phyloP scores from a whole-genome alignment of 2,329 filamentous ascomycete genomes.

The Chlorencoelia australis region DNA sequence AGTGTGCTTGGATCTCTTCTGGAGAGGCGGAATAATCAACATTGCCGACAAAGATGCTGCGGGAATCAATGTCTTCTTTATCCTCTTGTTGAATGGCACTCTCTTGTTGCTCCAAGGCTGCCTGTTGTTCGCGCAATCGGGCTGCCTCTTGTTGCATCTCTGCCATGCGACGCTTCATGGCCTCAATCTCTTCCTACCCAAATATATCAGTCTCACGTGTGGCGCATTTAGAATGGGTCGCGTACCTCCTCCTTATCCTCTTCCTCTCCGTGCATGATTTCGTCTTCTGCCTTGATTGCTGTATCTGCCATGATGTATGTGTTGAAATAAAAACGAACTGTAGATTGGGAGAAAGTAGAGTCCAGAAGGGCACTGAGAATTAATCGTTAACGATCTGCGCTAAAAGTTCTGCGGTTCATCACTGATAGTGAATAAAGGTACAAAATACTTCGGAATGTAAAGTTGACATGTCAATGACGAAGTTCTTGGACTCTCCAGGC shows the following conservation, averaged over 20 bases:
- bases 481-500: too few species aligned
- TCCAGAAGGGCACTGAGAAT: too few species aligned
- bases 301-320: conserved; percentile 20
- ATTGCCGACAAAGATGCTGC: conserved; percentile 97
- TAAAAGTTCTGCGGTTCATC: too few species aligned
- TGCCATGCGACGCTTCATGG: conserved; percentile 77
- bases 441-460: too few species aligned
- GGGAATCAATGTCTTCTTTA: conserved; percentile 89
- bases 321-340: background rate
- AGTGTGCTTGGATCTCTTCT: conserved; percentile 96
- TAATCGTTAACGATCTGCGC: too few species aligned
- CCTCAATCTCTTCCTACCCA: conserved; percentile 63
- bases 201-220: too few species aligned
- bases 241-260: conserved; percentile 27
- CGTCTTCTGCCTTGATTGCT: conserved; percentile 20
- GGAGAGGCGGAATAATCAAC: conserved; percentile 96
- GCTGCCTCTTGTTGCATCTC: conserved; percentile 88
- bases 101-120: conserved; percentile 74
- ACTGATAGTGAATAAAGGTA: too few species aligned
- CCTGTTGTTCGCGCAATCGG: conserved; percentile 81
- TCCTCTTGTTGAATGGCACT: conserved; percentile 76
- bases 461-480: too few species aligned
- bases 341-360: background rate
- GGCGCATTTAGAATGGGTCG: background rate
- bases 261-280: conserved; percentile 21